These are phyloP conservation scores for Uronychia binucleata DNA, from an alignment of 73 alveolate genomes.

Conservation along the genomic window DNA sequence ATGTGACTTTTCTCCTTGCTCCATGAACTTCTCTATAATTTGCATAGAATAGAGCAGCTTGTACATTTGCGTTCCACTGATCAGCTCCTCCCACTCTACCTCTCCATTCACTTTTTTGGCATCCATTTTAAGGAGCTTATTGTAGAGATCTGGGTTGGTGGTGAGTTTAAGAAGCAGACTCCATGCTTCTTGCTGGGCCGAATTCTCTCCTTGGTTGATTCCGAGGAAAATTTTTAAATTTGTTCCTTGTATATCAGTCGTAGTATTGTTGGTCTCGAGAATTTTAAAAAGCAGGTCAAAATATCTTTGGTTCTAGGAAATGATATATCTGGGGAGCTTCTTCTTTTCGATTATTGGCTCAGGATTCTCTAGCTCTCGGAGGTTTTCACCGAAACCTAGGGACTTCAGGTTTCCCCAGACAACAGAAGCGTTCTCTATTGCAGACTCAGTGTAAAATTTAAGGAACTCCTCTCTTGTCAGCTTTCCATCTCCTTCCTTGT, in stretches of 20 bases:
- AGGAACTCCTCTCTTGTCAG: conserved; percentile 65
- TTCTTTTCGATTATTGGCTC: conserved; percentile 42
- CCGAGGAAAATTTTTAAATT: conserved; percentile 53
- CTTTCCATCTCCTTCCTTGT: conserved; percentile 68
- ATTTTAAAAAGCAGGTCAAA: conserved; percentile 62
- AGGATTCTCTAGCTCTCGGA: conserved; percentile 47
- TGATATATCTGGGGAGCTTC: conserved; percentile 76
- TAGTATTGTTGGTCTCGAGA: conserved; percentile 9
- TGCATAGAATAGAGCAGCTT: conserved; percentile 62
- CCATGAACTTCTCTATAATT: conserved; percentile 67
- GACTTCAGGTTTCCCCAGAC: conserved; percentile 73
- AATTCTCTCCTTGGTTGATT: conserved; percentile 26
- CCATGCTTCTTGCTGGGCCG: conserved; percentile 68
- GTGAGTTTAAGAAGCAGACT: conserved; percentile 45
- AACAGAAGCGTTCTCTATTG: conserved; percentile 48
- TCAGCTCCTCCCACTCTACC: conserved; percentile 55
- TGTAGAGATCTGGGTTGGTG: conserved; percentile 57
- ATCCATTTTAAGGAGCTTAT: conserved; percentile 33
- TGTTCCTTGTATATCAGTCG: neutral
- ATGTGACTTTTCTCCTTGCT: conserved; percentile 55
- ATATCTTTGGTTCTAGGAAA: conserved; percentile 62
- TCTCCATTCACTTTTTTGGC: conserved; percentile 5
- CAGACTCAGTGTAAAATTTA: conserved; percentile 65
- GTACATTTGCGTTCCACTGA: conserved; percentile 44
- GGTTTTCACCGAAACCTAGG: conserved; percentile 64